Base-by-base conservation (phyloP, 2,329 filamentous ascomycete species). In the Phyllosticta citribraziliensis region DNA sequence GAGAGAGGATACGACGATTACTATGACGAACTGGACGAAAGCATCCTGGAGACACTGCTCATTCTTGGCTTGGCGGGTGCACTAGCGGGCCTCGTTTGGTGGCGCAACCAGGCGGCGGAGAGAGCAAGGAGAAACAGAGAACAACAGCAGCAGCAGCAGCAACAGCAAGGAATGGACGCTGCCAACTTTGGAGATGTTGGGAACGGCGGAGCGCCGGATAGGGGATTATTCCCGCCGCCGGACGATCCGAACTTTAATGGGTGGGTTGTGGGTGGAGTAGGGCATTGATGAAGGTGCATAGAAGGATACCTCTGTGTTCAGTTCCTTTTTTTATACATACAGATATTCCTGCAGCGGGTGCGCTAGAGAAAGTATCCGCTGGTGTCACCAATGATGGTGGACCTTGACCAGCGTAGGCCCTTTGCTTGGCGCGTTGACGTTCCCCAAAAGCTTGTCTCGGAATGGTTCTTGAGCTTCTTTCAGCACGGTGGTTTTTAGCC, bases 21-120 rank as follows among this genome's bases (percentile, higher is more conserved):
- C 19, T 80, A 81, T 22, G 78, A 83, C 5, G 80, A 84, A 2
- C 80, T 88, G 30, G 88, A 93, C 57, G 90, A 91, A 55, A 89
- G 90, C 12, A 77, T 96, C 17, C 66, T 97, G 11, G 94, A 97
- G 74, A 93, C 88, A 52, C 75, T 97, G 24, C 78, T 96, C 53
- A 95, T 99, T 64, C 79, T 97, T 14, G 87, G 84, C 1, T 77
- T 97, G 14, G 87, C 89, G 0, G 85, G 86, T 14, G 84, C 85
- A 0, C 79, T 97, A 59, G 84, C 88, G 0, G 83, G 89, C 58
- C 78, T 97, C 33, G 81, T 97, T 17, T 96, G 91, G 74, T 93
- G 94, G 72, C 80, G 85, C 84, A 69, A 79, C 85, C 88, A 90
- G 69, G 74, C 75, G 64, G 78, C 80, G 65, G 78, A 78, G 63